Percentiles rank a stretch among this genome's conserved stretches.
Evolutionary conservation across 306 rosid species (phyloP).

Genomic region (Fragaria ananassa): DNA sequence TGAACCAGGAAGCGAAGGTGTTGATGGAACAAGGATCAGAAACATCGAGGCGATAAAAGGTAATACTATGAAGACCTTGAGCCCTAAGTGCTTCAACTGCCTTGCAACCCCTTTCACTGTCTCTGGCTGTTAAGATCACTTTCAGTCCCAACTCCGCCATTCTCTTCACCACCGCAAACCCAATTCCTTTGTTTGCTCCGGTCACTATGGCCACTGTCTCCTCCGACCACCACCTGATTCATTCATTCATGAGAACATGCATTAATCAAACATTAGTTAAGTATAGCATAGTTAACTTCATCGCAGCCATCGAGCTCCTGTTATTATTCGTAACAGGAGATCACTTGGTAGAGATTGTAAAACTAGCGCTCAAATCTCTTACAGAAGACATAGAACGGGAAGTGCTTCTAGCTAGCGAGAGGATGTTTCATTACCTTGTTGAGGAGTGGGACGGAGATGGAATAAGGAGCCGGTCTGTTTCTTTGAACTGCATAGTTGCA

Average conservation of each 20-base stretch:
- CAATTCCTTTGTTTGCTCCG: constrained; percentile 86
- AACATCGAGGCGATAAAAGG: constrained; percentile 58
- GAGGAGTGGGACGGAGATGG: not conserved
- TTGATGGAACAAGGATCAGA: constrained; percentile 61
- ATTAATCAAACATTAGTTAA: not conserved
- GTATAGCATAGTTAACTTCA: not conserved
- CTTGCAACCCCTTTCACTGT: constrained; percentile 47
- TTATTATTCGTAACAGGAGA: not conserved
- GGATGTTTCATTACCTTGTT: not conserved
- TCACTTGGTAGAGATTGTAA: no score
- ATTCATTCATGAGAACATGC: constrained; percentile 9
- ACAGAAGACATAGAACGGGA: not conserved
- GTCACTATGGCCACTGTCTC: constrained; percentile 81
- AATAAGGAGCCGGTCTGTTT: not conserved
- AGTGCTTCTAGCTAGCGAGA: not conserved
- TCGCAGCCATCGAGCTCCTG: not conserved
- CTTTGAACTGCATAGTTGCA: not conserved
- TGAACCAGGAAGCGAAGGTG: constrained; percentile 52
- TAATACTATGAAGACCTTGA: constrained; percentile 40
- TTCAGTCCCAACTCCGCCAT: constrained; percentile 61
- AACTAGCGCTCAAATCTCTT: not conserved
- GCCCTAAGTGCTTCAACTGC: constrained; percentile 41
- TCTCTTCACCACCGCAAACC: constrained; percentile 64
- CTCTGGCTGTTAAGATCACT: constrained; percentile 69
- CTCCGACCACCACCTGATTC: constrained; percentile 73